Evolutionary conservation across 2,329 filamentous ascomycete genomes (phyloP).

Genomic region (Phymatotrichopsis omnivora): DNA sequence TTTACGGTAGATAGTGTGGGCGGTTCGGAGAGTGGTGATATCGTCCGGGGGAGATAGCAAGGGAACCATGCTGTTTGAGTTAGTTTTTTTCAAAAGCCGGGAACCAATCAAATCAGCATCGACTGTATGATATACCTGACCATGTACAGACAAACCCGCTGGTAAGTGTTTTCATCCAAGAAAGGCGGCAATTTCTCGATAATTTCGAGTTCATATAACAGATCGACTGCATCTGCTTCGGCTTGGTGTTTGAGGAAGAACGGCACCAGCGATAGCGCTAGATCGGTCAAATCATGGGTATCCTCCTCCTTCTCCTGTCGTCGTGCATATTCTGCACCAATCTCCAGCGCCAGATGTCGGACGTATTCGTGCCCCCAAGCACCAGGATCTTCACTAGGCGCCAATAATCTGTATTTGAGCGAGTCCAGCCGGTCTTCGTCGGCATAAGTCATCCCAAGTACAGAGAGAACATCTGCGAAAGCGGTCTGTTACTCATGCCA

Average conservation of each 20-base stretch:
- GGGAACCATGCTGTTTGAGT: slow-evolving; percentile 67
- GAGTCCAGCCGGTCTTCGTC: slow-evolving; percentile 94
- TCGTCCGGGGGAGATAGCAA: slow-evolving; percentile 96
- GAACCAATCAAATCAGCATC: neutral
- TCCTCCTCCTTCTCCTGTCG: slow-evolving; percentile 76
- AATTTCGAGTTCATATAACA: slow-evolving; percentile 94
- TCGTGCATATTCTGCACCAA: slow-evolving; percentile 87
- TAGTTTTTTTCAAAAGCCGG: too few relatives aligned
- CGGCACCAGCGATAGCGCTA: slow-evolving; percentile 75
- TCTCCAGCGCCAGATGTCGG: slow-evolving; percentile 86
- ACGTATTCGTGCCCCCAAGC: slow-evolving; percentile 99
- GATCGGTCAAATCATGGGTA: slow-evolving; percentile 71
- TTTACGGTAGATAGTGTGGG: slow-evolving; percentile 84
- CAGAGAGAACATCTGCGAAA: slow-evolving; percentile 88
- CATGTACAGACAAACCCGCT: slow-evolving; percentile 92
- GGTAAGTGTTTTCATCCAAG: slow-evolving; percentile 87
- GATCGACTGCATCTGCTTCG: slow-evolving; percentile 92
- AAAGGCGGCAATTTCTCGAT: slow-evolving; percentile 85
- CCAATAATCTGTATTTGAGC: slow-evolving; percentile 84
- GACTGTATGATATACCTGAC: slow-evolving; percentile 44
- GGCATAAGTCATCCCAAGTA: slow-evolving; percentile 97
- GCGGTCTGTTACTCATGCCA: slow-evolving; percentile 46
- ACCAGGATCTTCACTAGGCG: slow-evolving; percentile 81
- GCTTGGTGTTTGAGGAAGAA: slow-evolving; percentile 96
- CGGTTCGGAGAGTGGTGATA: slow-evolving; percentile 84